Percentiles rank a stretch among this genome's conserved stretches.
phyloP scores from a whole-genome alignment of 2,329 filamentous ascomycete genomes.

The Tolypocladium sp. region DNA sequence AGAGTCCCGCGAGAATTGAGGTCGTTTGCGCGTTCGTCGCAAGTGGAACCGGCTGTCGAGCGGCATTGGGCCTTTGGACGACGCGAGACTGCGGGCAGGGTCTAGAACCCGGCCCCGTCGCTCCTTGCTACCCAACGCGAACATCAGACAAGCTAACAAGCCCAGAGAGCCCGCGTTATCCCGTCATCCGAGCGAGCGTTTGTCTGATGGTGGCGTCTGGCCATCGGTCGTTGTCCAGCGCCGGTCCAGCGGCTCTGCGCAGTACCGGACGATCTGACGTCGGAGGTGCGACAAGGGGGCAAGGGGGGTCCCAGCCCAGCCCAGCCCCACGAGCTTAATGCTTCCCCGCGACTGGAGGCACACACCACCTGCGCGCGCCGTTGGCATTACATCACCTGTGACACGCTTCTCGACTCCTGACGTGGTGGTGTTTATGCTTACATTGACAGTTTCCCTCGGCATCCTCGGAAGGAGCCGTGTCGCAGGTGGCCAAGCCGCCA shows the following conservation, averaged over 20 bases:
- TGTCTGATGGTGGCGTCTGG: background rate
- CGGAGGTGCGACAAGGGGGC: constrained; percentile 6
- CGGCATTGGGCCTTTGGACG: background rate
- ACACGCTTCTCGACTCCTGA: background rate
- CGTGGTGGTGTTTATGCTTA: background rate
- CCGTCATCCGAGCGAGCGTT: background rate
- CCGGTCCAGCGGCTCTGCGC: background rate
- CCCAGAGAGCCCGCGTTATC: background rate
- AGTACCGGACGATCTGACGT: constrained; percentile 13
- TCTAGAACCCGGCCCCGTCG: background rate
- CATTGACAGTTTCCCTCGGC: background rate
- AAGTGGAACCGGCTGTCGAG: background rate
- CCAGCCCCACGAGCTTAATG: constrained; percentile 1
- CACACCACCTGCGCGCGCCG: background rate
- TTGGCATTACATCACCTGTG: constrained; percentile 3
- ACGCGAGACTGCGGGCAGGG: background rate
- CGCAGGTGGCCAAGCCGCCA: background rate
- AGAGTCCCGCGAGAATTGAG: background rate
- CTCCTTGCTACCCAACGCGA: background rate
- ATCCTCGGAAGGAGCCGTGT: background rate
- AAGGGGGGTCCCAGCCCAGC: too few relatives aligned
- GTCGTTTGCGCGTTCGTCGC: background rate
- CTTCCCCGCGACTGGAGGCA: background rate
- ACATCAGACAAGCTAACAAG: background rate
- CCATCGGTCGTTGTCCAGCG: background rate